Conservation (phyloP, 805 yeast species). For the Teunomyces kruisii region DNA sequence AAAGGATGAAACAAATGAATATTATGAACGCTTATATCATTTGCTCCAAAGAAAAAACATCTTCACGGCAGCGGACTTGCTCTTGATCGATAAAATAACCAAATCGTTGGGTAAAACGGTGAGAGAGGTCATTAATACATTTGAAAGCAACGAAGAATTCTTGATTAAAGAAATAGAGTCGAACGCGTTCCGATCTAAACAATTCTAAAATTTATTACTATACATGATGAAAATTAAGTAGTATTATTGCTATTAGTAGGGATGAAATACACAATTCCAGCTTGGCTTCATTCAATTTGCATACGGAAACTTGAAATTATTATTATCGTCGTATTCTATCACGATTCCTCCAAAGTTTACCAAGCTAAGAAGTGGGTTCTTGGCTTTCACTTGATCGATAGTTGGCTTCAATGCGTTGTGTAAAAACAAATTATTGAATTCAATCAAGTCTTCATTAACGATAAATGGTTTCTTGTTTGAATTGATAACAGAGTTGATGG, state of each 20-base stretch:
- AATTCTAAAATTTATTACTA: neutral
- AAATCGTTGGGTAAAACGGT: neutral
- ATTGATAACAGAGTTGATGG: slow-evolving; percentile 18
- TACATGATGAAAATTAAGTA: neutral
- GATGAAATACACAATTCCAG: slow-evolving; percentile 1
- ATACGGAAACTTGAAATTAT: neutral
- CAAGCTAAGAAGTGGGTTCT: slow-evolving; percentile 7
- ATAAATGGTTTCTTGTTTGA: slow-evolving; percentile 16
- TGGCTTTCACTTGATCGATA: slow-evolving; percentile 6
- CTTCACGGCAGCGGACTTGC: neutral
- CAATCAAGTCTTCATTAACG: slow-evolving; percentile 9
- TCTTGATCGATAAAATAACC: neutral
- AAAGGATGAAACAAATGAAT: slow-evolving; percentile 2
- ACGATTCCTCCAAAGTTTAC: slow-evolving; percentile 19
- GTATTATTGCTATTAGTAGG: neutral
- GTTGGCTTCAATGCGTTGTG: slow-evolving; percentile 13
- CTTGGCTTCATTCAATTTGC: neutral
- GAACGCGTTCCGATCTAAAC: neutral
- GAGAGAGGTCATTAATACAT: neutral
- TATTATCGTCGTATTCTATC: slow-evolving; percentile 8
- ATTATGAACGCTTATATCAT: neutral
- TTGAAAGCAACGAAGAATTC: slow-evolving; percentile 2
- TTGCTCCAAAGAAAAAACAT: neutral
- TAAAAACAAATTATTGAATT: slow-evolving; percentile 13
- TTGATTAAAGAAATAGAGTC: neutral